A percentile compares a stretch with the other conserved stretches of the same genome.
phyloP scores from a whole-genome alignment of 805 yeast genomes.

The Nematodospora valgi region DNA sequence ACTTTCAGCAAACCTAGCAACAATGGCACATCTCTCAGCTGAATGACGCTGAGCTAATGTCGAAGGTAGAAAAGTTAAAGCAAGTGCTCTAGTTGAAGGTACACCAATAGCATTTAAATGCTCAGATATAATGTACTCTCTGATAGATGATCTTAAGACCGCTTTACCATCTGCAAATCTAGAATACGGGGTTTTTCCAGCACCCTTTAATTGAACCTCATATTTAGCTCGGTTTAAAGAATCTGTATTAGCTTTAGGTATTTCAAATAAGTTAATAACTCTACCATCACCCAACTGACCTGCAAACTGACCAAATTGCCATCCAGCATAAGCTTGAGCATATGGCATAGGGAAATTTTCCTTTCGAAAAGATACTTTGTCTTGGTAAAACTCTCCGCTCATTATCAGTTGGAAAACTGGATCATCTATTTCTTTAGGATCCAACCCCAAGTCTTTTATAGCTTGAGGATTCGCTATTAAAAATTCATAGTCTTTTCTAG shows the following conservation, averaged over 20 bases:
- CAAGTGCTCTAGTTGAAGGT: constrained; percentile 81
- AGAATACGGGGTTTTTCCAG: constrained; percentile 88
- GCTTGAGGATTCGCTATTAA: constrained; percentile 61
- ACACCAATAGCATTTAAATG: constrained; percentile 75
- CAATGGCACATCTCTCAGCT: constrained; percentile 80
- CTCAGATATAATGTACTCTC: constrained; percentile 87
- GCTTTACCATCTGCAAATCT: constrained; percentile 98
- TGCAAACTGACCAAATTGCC: constrained; percentile 94
- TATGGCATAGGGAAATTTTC: constrained; percentile 60
- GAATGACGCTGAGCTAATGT: constrained; percentile 71
- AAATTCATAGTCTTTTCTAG: constrained; percentile 48
- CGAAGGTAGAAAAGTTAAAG: constrained; percentile 68
- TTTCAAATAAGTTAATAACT: constrained; percentile 76
- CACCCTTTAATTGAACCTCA: constrained; percentile 85
- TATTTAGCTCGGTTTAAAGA: constrained; percentile 36
- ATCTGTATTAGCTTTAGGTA: constrained; percentile 35
- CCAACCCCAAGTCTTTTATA: constrained; percentile 57
- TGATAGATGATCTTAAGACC: constrained; percentile 77
- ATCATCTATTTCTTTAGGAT: constrained; percentile 32
- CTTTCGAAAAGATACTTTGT: constrained; percentile 21
- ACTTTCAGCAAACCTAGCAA: constrained; percentile 74
- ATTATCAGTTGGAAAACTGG: constrained; percentile 51
- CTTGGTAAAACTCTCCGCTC: constrained; percentile 51
- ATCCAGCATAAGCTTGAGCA: constrained; percentile 92
- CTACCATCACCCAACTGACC: constrained; percentile 98